Evolutionary conservation across 2,329 filamentous ascomycete species (phyloP), one percentile per base, ranked within the genome.

Genomic region (Ophiocordyceps camponoti-saundersi): DNA sequence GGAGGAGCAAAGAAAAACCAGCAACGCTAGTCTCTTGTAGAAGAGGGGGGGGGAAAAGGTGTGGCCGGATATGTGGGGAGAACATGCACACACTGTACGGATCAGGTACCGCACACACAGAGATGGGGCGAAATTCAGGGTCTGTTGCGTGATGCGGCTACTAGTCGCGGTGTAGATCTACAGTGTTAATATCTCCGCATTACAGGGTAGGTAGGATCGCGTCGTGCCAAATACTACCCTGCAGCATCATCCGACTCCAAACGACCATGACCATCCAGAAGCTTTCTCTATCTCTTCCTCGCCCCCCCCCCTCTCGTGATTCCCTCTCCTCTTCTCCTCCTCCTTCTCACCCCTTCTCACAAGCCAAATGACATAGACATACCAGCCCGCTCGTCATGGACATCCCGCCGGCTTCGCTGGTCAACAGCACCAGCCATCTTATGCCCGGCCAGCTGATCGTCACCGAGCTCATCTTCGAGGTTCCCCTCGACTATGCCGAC

Each of bases 401-500:
- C 42, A 61, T 68, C 23, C 56, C 58, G 6, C 55, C 61, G 15
- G 68, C 68, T 44, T 61, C 59, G 51, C 57, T 69, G 45, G 43
- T 67, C 43, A 64, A 61, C 55, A 66, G 62, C 54, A 67, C 63
- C 45, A 63, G 64, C 4, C 69, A 73, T 52, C 49, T 61, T 41
- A 47, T 65, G n/a, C 65, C 65, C 26, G 86, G 86, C 44, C 82
- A 80, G 58, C 70, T 93, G 43, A 71, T 75, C 50, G 75, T 93
- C 50, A 83, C 83, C 2, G 88, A 95, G 61, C 73, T 90, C 56
- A 83, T 87, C 68, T 95, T 95, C 63, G 75, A 86, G 53, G 88
- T 95, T 12, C 88, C 89, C 3, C 72, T 85, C 50, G 84, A 94
- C 66, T 84, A 94, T 62, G 65, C 66, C 51, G 73, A 79, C 47